phyloP scores from a whole-genome alignment of 371 early-diverging fungal genomes.

The Mortierella sp. region DNA sequence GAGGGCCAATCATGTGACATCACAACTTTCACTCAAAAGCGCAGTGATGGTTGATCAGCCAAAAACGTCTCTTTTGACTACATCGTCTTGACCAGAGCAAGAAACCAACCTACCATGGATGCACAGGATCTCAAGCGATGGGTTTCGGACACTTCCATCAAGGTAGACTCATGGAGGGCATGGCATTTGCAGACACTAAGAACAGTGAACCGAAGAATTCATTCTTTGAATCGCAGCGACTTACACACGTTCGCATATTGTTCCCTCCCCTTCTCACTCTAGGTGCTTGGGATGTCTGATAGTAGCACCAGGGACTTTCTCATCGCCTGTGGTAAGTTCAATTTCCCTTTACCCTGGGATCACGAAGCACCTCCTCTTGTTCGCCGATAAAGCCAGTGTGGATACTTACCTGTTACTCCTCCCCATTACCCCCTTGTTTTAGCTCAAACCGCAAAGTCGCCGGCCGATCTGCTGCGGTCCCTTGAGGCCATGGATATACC shows the following conservation, averaged over 20 bases:
- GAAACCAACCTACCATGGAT: slow-evolving; percentile 20
- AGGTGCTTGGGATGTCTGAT: slow-evolving; percentile 79
- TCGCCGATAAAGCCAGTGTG: not conserved
- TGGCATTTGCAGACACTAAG: not conserved
- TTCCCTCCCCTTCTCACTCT: not conserved
- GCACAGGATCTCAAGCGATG: slow-evolving; percentile 64
- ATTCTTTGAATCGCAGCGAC: not conserved
- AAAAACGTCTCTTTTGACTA: no score
- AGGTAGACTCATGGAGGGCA: slow-evolving; percentile 53
- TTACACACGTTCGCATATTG: not conserved
- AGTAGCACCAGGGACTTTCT: slow-evolving; percentile 77
- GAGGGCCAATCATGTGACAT: no score
- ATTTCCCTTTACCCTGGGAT: no score
- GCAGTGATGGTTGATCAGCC: no score
- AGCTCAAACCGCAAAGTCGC: slow-evolving; percentile 71
- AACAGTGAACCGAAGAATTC: not conserved
- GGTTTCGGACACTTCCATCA: slow-evolving; percentile 86
- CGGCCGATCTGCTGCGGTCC: slow-evolving; percentile 60
- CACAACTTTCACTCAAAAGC: no score
- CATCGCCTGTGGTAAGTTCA: slow-evolving; percentile 66
- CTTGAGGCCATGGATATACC: slow-evolving; percentile 73
- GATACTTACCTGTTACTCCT: not conserved
- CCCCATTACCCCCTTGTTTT: slow-evolving; percentile 5
- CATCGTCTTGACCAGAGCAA: not conserved
- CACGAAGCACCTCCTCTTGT: no score